A percentile compares a stretch with the other conserved stretches of the same genome.
Conservation (phyloP, 345 rosid genomes). For the Garcia nutans region DNA sequence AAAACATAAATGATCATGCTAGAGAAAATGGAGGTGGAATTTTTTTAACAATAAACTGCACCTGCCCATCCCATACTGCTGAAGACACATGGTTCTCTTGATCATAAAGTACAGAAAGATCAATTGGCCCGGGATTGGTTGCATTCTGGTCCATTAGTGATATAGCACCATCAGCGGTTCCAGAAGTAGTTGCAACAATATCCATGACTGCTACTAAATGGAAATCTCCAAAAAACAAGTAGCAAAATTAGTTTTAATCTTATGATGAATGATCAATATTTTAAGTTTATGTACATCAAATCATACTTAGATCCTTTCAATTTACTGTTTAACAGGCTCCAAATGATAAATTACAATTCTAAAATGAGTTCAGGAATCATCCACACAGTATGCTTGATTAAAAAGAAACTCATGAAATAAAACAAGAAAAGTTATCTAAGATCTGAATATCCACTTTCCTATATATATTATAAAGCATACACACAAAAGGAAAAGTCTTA, state of each 20-base stretch:
- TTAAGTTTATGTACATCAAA: background rate
- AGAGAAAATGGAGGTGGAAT: too few species aligned
- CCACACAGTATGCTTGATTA: too few species aligned
- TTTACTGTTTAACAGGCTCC: too few species aligned
- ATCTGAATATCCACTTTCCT: too few species aligned
- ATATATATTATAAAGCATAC: too few species aligned
- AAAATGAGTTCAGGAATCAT: too few species aligned
- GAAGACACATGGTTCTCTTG: constrained; percentile 26
- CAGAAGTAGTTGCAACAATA: constrained; percentile 1
- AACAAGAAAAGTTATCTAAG: too few species aligned
- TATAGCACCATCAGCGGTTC: constrained; percentile 2
- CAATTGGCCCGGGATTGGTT: constrained; percentile 37
- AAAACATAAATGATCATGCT: background rate
- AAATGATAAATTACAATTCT: too few species aligned
- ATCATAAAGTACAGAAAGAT: constrained; percentile 46
- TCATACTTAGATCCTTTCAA: background rate
- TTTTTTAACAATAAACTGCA: background rate
- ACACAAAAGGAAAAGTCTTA: background rate
- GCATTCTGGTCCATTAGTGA: constrained; percentile 1
- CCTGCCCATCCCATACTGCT: constrained; percentile 35
- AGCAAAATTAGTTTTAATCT: background rate
- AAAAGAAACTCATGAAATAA: too few species aligned
- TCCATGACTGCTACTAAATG: constrained; percentile 1
- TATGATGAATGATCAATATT: background rate
- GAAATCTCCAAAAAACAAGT: background rate